Conservation (phyloP, 208 protist genomes). For the Crithidia sp. region DNA sequence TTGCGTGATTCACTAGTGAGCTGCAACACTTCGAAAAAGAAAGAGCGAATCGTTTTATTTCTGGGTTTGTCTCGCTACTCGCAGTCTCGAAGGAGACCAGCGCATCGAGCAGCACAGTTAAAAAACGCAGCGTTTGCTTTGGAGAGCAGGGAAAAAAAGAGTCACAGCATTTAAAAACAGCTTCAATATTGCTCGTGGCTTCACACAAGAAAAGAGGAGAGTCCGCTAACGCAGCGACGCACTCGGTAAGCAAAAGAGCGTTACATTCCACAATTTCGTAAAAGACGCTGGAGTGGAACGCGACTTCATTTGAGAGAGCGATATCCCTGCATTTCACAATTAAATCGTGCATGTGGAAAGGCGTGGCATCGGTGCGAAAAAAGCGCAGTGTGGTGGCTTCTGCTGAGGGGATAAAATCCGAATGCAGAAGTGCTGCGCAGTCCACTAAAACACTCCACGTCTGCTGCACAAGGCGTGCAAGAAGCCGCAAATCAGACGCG, state of each 20-base stretch:
- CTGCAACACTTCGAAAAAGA: slow-evolving; percentile 10
- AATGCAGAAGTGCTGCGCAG: slow-evolving; percentile 5
- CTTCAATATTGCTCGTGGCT: not conserved
- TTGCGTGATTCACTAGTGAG: slow-evolving; percentile 9
- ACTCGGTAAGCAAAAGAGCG: slow-evolving; percentile 1
- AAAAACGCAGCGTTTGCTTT: slow-evolving; percentile 15
- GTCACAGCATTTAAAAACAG: slow-evolving; percentile 18
- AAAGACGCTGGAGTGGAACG: slow-evolving; percentile 23
- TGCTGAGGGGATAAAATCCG: not conserved
- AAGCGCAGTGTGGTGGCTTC: slow-evolving; percentile 6
- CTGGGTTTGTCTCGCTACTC: not conserved
- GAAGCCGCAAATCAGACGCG: not conserved
- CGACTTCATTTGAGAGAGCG: slow-evolving; percentile 24
- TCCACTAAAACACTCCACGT: slow-evolving; percentile 20
- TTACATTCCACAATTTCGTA: slow-evolving; percentile 26
- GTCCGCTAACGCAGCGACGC: not conserved
- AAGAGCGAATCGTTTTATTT: not conserved
- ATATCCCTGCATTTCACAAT: slow-evolving; percentile 23
- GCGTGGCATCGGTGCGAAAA: slow-evolving; percentile 22
- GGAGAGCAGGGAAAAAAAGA: slow-evolving; percentile 21
- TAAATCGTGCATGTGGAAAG: slow-evolving; percentile 2
- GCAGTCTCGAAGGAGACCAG: not conserved
- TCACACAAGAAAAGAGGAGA: slow-evolving; percentile 27
- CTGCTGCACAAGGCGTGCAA: slow-evolving; percentile 19
- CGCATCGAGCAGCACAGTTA: not conserved